A percentile compares a stretch with the other conserved stretches of the same genome.
These are phyloP conservation scores for Hanseniaspora mollemarum DNA, from an alignment of 805 yeast genomes.

Conservation along the genomic window DNA sequence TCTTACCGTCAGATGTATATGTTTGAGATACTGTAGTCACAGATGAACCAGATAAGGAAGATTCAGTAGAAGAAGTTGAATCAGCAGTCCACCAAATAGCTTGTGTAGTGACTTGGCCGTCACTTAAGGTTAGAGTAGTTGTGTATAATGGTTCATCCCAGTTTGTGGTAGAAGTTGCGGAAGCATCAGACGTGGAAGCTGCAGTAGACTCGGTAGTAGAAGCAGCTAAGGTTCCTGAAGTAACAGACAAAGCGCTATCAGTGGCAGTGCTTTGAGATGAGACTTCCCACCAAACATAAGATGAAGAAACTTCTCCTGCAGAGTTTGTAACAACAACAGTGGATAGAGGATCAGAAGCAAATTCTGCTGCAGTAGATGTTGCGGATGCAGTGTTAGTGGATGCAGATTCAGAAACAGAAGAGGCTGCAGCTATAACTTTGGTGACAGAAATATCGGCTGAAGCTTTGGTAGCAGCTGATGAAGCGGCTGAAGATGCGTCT, in stretches of 20 bases:
- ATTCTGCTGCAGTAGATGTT: neutral
- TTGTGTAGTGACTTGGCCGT: constrained; percentile 15
- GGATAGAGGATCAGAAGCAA: constrained; percentile 6
- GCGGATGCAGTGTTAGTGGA: neutral
- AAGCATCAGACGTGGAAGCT: constrained; percentile 15
- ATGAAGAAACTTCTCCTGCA: neutral
- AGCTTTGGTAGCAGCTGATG: neutral
- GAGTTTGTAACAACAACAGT: constrained; percentile 5
- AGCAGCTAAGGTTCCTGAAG: neutral
- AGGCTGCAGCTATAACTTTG: neutral
- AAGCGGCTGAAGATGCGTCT: neutral
- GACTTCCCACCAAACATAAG: constrained; percentile 12
- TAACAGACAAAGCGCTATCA: neutral
- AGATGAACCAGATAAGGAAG: neutral
- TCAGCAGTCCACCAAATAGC: constrained; percentile 15
- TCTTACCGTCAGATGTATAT: constrained; percentile 9
- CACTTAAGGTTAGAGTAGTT: constrained; percentile 8
- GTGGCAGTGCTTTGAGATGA: neutral
- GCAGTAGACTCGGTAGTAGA: neutral
- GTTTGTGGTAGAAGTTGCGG: constrained; percentile 2
- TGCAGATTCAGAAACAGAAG: neutral
- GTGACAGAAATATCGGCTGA: neutral
- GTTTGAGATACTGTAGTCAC: neutral
- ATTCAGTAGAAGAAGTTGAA: neutral
- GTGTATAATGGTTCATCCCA: constrained; percentile 16